phyloP scores from a whole-genome alignment of 805 yeast species.

The Candida ovalis region DNA sequence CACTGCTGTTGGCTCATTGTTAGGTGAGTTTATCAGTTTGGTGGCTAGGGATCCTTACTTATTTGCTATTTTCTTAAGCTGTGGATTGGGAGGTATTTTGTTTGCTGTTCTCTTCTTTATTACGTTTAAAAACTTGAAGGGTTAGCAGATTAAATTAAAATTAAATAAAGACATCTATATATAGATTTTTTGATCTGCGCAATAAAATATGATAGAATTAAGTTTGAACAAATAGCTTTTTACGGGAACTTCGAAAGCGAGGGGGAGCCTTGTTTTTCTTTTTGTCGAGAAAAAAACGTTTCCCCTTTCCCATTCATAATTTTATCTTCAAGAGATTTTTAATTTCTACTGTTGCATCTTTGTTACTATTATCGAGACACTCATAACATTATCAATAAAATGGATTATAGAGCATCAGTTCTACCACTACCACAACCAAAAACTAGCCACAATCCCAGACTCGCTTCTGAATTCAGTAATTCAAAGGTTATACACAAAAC shows the following conservation, averaged over 20 bases:
- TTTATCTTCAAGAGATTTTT: no score
- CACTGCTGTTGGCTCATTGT: constrained; percentile 43
- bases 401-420: background rate
- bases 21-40: constrained; percentile 38
- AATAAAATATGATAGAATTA: no score
- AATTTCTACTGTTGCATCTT: no score
- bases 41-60: constrained; percentile 39
- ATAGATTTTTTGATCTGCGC: no score
- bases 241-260: no score
- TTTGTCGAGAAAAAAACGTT: no score
- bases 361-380: no score
- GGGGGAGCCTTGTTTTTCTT: no score
- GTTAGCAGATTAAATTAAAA: background rate
- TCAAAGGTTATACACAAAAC: background rate
- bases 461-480: background rate
- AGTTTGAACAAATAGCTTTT: no score
- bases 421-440: background rate
- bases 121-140: constrained; percentile 15
- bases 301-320: no score
- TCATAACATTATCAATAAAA: background rate
- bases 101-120: constrained; percentile 22
- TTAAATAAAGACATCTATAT: background rate
- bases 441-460: background rate
- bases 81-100: constrained; percentile 32
- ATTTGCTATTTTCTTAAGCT: constrained; percentile 34